Evolutionary conservation across 257 asterid species (phyloP).

Genomic region (Rehmannia glutinosa): DNA sequence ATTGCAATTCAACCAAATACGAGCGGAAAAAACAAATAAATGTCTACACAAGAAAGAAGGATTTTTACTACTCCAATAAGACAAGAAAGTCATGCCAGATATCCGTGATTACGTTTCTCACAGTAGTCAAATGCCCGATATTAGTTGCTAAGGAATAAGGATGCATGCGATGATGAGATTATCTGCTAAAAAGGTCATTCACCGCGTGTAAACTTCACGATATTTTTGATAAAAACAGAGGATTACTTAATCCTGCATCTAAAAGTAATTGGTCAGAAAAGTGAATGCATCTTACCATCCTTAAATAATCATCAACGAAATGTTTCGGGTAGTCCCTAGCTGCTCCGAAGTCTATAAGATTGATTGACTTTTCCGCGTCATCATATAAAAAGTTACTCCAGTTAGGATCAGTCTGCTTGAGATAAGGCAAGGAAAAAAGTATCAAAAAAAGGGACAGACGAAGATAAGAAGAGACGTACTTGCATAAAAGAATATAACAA

Average conservation of each 20-base stretch:
- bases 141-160: not conserved
- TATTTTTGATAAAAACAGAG: not conserved
- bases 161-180: not conserved
- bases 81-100: not conserved
- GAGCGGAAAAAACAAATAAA: not conserved
- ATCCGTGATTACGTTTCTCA: not conserved
- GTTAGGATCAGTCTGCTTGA: constrained; percentile 98
- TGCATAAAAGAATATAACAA: not conserved
- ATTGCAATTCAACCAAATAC: not conserved
- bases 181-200: not conserved
- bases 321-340: constrained; percentile 78
- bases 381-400: constrained; percentile 94
- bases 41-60: not conserved
- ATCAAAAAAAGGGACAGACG: constrained; percentile 1
- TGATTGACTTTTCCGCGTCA: constrained; percentile 48
- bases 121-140: not conserved
- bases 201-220: not conserved
- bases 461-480: not conserved
- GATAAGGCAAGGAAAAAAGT: constrained; percentile 16
- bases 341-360: constrained; percentile 97
- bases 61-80: not conserved
- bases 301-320: constrained; percentile 81
- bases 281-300: constrained; percentile 57
- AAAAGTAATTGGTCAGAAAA: not conserved
- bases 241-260: not conserved